phyloP scores from a whole-genome alignment of 768 basidiomycete species.

The Suillus subaureus region DNA sequence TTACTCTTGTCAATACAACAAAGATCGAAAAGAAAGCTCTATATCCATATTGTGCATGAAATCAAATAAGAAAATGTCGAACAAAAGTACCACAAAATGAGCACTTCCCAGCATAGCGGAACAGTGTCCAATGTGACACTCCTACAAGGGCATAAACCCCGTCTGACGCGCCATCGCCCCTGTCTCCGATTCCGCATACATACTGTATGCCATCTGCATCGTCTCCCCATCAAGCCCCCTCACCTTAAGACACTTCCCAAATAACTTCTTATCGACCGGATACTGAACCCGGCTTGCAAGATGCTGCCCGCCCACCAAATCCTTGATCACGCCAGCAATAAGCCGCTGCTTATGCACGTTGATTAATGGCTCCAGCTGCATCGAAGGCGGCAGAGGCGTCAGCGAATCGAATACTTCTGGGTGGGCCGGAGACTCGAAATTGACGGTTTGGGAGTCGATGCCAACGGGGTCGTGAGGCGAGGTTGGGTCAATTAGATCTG shows the following conservation, averaged over 20 bases:
- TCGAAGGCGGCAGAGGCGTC: slow-evolving; percentile 69
- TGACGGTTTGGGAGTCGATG: slow-evolving; percentile 61
- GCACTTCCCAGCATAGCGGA: neutral
- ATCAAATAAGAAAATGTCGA: slow-evolving; percentile 6
- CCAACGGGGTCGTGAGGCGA: slow-evolving; percentile 69
- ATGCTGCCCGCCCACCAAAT: slow-evolving; percentile 81
- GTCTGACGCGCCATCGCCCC: slow-evolving; percentile 14
- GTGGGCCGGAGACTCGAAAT: slow-evolving; percentile 69
- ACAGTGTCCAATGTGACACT: neutral
- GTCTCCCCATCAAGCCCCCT: slow-evolving; percentile 61
- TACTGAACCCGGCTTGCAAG: slow-evolving; percentile 74
- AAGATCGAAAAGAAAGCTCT: neutral
- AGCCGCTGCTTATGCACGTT: slow-evolving; percentile 88
- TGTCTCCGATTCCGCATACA: slow-evolving; percentile 33
- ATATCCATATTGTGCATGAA: slow-evolving; percentile 1
- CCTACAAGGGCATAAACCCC: slow-evolving; percentile 26
- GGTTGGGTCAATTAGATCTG: slow-evolving; percentile 83
- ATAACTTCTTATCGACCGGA: slow-evolving; percentile 72
- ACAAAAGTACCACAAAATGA: neutral
- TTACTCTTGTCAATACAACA: slow-evolving; percentile 5
- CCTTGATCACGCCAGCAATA: slow-evolving; percentile 80
- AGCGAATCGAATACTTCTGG: slow-evolving; percentile 81
- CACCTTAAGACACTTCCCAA: slow-evolving; percentile 73
- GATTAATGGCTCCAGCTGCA: slow-evolving; percentile 83
- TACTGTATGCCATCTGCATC: slow-evolving; percentile 49